Evolutionary conservation across 495 filamentous ascomycete species (phyloP).

Genomic region (Schizothecium vesticola): DNA sequence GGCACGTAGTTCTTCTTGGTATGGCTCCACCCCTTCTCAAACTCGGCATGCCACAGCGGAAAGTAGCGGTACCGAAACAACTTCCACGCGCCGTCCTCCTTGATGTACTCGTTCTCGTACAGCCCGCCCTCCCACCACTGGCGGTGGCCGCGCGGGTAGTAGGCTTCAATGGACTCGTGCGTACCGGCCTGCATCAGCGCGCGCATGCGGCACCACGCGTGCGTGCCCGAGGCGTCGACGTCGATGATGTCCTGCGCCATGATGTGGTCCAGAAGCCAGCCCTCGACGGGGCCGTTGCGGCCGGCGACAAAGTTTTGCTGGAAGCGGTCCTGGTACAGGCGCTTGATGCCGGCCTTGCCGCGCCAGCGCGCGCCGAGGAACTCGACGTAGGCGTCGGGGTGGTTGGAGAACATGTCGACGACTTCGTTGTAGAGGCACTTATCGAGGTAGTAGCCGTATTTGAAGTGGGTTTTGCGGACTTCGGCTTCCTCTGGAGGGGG

Average conservation of each 20-base stretch:
- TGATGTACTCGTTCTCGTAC: constrained; percentile 57
- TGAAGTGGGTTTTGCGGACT: constrained; percentile 49
- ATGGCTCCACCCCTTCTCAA: constrained; percentile 48
- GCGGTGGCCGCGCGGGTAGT: constrained; percentile 44
- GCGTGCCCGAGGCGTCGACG: constrained; percentile 40
- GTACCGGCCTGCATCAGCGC: constrained; percentile 51
- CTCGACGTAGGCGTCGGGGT: constrained; percentile 51
- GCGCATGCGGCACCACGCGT: constrained; percentile 50
- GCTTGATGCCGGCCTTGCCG: constrained; percentile 47
- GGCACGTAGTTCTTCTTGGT: constrained; percentile 49
- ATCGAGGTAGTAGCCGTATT: constrained; percentile 56
- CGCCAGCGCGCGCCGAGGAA: constrained; percentile 51
- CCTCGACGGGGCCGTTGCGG: constrained; percentile 51
- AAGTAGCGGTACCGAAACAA: constrained; percentile 52
- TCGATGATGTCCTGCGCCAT: constrained; percentile 54
- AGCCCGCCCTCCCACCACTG: constrained; percentile 56
- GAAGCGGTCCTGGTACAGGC: constrained; percentile 52
- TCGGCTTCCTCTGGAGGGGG: constrained; percentile 39
- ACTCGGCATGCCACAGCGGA: constrained; percentile 52
- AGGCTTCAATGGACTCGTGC: constrained; percentile 42
- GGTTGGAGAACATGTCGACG: constrained; percentile 47
- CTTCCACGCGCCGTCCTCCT: constrained; percentile 52
- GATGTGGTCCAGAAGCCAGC: constrained; percentile 51
- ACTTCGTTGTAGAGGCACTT: constrained; percentile 55
- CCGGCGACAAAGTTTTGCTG: constrained; percentile 42